A percentile compares a stretch with the other conserved stretches of the same genome.
These are phyloP conservation scores for Podospora anserina DNA, from an alignment of 495 filamentous ascomycete species.

Conservation along the genomic window DNA sequence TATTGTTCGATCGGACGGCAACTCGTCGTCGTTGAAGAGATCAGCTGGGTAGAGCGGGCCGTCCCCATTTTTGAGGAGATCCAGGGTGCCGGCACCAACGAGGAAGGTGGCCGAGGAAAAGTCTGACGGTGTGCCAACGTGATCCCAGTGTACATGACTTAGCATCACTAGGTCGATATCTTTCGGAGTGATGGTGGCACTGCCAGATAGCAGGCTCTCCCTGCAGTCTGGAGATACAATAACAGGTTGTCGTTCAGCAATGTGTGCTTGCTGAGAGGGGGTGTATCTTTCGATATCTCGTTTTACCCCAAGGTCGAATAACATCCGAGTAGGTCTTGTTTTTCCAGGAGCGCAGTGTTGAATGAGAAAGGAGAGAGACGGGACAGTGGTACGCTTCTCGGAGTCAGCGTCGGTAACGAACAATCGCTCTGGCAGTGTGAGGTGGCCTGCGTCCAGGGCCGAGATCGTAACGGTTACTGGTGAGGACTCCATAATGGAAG, in stretches of 20 bases:
- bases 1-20: conserved; percentile 26
- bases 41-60: conserved; percentile 30
- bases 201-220: conserved; percentile 31
- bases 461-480: conserved; percentile 23
- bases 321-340: conserved; percentile 30
- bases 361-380: conserved; percentile 42
- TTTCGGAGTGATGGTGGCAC: conserved; percentile 28
- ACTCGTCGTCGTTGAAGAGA: conserved; percentile 32
- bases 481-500: conserved; percentile 11
- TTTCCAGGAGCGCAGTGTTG: conserved; percentile 20
- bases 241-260: conserved; percentile 39
- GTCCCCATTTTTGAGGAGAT: conserved; percentile 35
- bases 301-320: conserved; percentile 53
- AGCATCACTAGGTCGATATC: conserved; percentile 47
- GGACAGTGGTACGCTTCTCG: conserved; percentile 30
- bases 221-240: conserved; percentile 38
- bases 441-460: conserved; percentile 32
- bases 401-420: conserved; percentile 38
- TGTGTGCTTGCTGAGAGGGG: conserved; percentile 37
- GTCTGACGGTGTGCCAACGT: conserved; percentile 47
- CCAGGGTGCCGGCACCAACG: conserved; percentile 45
- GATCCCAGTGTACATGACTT: conserved; percentile 54
- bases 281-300: conserved; percentile 39
- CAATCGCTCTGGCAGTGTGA: conserved; percentile 36
- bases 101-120: conserved; percentile 44